phyloP scores from a whole-genome alignment of 495 filamentous ascomycete species.

The Aspergillus kassunensis region DNA sequence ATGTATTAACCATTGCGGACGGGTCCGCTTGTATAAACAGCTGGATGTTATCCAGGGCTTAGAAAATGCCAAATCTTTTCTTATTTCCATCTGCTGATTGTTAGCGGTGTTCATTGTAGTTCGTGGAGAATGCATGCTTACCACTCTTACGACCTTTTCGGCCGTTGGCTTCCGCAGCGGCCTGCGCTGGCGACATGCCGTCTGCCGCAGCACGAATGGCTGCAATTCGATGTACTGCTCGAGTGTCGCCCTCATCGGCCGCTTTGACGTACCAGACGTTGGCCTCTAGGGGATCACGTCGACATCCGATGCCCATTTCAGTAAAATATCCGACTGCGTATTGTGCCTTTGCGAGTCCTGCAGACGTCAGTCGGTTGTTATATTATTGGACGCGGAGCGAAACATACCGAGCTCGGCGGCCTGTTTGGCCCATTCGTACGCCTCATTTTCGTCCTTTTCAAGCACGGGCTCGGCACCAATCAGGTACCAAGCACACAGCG shows the following conservation, averaged over 20 bases:
- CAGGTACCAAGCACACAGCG: conserved; percentile 97
- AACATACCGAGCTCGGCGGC: conserved; percentile 79
- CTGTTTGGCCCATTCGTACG: conserved; percentile 90
- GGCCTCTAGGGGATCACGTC: conserved; percentile 86
- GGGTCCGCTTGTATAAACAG: conserved; percentile 3
- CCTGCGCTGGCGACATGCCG: conserved; percentile 52
- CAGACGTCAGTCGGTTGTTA: background rate
- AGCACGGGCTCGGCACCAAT: conserved; percentile 90
- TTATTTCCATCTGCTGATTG: conserved; percentile 15
- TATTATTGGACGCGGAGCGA: background rate
- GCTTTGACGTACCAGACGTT: conserved; percentile 99
- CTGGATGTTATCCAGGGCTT: background rate
- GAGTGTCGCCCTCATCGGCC: conserved; percentile 85
- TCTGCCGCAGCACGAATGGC: conserved; percentile 82
- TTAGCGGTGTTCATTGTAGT: background rate
- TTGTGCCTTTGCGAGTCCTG: conserved; percentile 86
- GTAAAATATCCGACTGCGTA: conserved; percentile 97
- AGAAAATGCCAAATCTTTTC: conserved; percentile 25
- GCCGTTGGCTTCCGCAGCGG: conserved; percentile 10
- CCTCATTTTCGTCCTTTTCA: conserved; percentile 92
- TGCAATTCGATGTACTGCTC: conserved; percentile 79
- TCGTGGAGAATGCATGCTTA: background rate
- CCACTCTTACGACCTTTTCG: conserved; percentile 10
- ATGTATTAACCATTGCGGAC: conserved; percentile 1
- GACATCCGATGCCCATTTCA: conserved; percentile 95